phyloP scores from a whole-genome alignment of 257 asterid genomes.

The Gentiana macrophylla region DNA sequence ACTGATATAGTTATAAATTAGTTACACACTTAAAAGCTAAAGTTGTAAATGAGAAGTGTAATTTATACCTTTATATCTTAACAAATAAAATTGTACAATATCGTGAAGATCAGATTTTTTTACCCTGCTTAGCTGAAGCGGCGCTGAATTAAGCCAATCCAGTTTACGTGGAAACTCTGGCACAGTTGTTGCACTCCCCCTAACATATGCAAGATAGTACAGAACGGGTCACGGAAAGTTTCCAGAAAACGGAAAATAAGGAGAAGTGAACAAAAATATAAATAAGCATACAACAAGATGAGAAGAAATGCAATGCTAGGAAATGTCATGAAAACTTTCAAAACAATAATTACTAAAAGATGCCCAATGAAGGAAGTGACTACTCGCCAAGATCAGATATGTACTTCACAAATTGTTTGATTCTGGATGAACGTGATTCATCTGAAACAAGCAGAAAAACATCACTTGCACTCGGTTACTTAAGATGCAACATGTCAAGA shows the following conservation, averaged over 20 bases:
- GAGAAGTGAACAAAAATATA: conserved; percentile 3
- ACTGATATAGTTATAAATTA: too few relatives aligned
- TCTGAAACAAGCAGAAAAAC: conserved; percentile 34
- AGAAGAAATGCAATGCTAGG: background rate
- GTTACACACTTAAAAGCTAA: too few relatives aligned
- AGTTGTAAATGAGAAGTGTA: too few relatives aligned
- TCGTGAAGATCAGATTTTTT: conserved; percentile 4
- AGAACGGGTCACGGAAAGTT: conserved; percentile 5
- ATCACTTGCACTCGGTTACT: background rate
- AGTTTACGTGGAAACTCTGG: conserved; percentile 93
- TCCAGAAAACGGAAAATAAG: conserved; percentile 1
- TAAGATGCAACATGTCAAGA: too few relatives aligned
- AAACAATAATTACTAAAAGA: background rate
- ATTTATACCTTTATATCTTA: too few relatives aligned
- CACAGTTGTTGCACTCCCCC: conserved; percentile 65
- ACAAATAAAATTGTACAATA: too few relatives aligned
- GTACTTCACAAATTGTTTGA: conserved; percentile 63
- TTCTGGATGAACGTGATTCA: conserved; percentile 34
- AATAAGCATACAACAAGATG: background rate
- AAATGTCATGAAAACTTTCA: too few relatives aligned
- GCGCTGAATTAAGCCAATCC: conserved; percentile 90
- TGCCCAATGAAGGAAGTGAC: background rate
- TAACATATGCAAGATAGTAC: conserved; percentile 22
- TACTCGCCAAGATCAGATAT: conserved; percentile 77
- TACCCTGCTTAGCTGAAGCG: conserved; percentile 93